Evolutionary conservation across 1,284 basidiomycete genomes (phyloP), one percentile per base, ranked within the genome.

Genomic region (Cutaneotrichosporon mucoides): DNA sequence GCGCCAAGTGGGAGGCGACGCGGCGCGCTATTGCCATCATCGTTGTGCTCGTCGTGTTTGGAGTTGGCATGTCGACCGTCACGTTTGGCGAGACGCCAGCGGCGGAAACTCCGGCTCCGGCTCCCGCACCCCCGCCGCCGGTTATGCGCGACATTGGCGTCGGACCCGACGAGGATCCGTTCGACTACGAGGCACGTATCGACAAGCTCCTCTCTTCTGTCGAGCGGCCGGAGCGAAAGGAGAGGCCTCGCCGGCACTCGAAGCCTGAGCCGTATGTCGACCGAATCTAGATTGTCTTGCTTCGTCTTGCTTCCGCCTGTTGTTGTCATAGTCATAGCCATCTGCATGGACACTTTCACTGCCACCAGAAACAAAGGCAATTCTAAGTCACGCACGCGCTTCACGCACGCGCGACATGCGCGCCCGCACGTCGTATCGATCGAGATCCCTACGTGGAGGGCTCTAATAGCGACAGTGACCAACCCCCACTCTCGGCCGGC

Each of bases 1-100:
- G 89, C 68, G 87, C 88, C 42, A 92, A 89, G 74, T 94, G 92
- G 92, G 87, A 92, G 68, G 92, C 91, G 57, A 91, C 92, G 81
- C 84, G 90, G 46, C 85, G 88, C 61, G 87, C 89, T 53, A 90
- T 94, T 66, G 73, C 74, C 10, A 73, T 74, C 55, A 73, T 78
- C 54, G 67, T 73, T 4, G 53, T 65, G 1, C 56, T 63, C 12
- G 62, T 64, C 33, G 41, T 66, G 34, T 52, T 44, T 37, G 58
- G 60, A 13, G 55, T 64, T 12, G 63, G 51, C 42, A 58, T 64
- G 47, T 58, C 56, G 6, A 58, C 61, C 10, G 42, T 64, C 9
- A 60, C 58, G 7, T 44, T 63, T 11, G 55, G 51, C 13, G 60
- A 42, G 15, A 38, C 36, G 15, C 40, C 56, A 16, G 51, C 44